These are phyloP conservation scores for Lithospermum erythrorhizon DNA, from an alignment of 257 asterid species.

Conservation along the genomic window DNA sequence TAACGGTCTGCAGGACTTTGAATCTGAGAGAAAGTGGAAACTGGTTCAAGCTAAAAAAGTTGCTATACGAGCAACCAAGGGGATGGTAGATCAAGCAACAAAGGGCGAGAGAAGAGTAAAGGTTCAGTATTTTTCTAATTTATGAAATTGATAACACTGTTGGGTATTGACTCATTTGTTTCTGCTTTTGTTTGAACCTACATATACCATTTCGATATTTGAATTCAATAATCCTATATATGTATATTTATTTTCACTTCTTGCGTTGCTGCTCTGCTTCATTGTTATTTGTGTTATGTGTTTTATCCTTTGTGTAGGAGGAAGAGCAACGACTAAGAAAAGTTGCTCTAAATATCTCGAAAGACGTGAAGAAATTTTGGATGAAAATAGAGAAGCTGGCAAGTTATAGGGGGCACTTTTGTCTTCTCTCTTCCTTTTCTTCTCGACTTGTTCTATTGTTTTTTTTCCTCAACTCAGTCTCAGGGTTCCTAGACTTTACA, in stretches of 20 bases:
- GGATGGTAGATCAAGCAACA: slow-evolving; percentile 90
- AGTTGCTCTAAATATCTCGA: slow-evolving; percentile 81
- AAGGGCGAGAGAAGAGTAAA: slow-evolving; percentile 93
- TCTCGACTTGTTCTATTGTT: background rate
- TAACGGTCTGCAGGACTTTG: slow-evolving; percentile 61
- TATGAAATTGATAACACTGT: slow-evolving; percentile 5
- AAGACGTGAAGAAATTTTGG: slow-evolving; percentile 97
- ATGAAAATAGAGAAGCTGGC: slow-evolving; percentile 94
- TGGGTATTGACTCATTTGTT: background rate
- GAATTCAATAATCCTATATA: background rate
- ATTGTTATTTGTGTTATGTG: background rate
- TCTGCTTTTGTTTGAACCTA: background rate
- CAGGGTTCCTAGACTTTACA: slow-evolving; percentile 13
- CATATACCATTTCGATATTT: background rate
- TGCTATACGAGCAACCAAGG: slow-evolving; percentile 91
- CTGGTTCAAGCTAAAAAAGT: slow-evolving; percentile 94
- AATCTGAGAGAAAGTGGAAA: slow-evolving; percentile 99
- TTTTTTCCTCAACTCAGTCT: background rate
- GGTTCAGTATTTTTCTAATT: slow-evolving; percentile 27
- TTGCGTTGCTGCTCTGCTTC: slow-evolving; percentile 10
- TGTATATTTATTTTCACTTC: slow-evolving; percentile 2
- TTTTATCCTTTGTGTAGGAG: slow-evolving; percentile 42
- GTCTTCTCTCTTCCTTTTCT: background rate
- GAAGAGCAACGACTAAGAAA: slow-evolving; percentile 83
- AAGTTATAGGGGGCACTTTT: slow-evolving; percentile 22